Conservation (phyloP, 73 alveolate genomes). For the Durusdinium trenchii region DNA sequence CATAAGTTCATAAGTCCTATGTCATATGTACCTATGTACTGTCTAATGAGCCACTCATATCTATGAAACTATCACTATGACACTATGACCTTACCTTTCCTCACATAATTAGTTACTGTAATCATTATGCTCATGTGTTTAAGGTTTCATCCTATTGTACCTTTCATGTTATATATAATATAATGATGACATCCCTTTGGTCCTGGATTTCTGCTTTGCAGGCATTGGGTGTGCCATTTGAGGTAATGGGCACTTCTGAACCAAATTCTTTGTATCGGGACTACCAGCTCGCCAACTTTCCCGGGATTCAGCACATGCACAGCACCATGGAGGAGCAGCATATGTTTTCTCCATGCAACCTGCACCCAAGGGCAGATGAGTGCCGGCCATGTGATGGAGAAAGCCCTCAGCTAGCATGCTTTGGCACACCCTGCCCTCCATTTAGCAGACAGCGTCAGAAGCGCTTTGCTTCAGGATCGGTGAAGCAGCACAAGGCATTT, state of each 20-base stretch:
- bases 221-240: background rate
- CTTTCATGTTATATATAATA: background rate
- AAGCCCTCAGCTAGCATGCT: background rate
- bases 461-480: background rate
- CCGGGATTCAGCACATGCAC: background rate
- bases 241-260: background rate
- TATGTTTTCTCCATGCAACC: background rate
- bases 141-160: background rate
- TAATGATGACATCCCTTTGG: too few species aligned
- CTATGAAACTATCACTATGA: too few species aligned
- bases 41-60: too few species aligned
- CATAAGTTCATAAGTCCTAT: too few species aligned
- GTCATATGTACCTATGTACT: too few species aligned
- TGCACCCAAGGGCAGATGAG: background rate
- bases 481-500: background rate
- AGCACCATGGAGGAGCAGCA: background rate
- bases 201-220: background rate
- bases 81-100: too few species aligned
- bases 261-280: background rate
- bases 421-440: slow-evolving; percentile 1
- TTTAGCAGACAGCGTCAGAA: background rate
- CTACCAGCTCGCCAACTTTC: background rate
- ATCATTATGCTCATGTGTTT: background rate
- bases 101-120: too few species aligned
- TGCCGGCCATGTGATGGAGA: background rate